A percentile compares a stretch with the other conserved stretches of the same genome.
Evolutionary conservation across 805 yeast genomes (phyloP).

Genomic region (Lachancea fermentati): DNA sequence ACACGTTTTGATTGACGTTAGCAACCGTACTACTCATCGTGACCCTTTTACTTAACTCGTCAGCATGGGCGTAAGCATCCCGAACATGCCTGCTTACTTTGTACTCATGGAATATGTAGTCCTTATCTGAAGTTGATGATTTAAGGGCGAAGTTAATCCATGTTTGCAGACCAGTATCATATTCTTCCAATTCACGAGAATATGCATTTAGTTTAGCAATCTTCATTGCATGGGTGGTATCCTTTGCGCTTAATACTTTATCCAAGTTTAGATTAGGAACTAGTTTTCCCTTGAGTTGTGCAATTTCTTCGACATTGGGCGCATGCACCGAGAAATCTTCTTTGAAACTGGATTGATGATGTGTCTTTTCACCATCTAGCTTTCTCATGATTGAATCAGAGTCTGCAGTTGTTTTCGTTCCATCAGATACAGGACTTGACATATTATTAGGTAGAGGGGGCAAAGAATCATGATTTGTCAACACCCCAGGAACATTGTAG

Average conservation of each 20-base stretch:
- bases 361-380: conserved; percentile 6
- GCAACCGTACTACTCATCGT: conserved; percentile 38
- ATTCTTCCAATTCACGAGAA: conserved; percentile 37
- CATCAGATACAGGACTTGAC: not conserved
- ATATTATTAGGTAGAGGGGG: conserved; percentile 31
- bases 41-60: conserved; percentile 35
- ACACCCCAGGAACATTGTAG: conserved; percentile 33
- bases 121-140: conserved; percentile 29
- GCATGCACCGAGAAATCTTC: conserved; percentile 11
- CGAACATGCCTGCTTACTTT: conserved; percentile 46
- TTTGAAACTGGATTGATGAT: conserved; percentile 3
- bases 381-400: conserved; percentile 9
- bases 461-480: conserved; percentile 21
- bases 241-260: conserved; percentile 33
- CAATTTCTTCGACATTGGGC: conserved; percentile 18
- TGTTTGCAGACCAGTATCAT: conserved; percentile 51
- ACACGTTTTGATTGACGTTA: conserved; percentile 41
- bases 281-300: conserved; percentile 35
- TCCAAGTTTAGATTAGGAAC: conserved; percentile 38
- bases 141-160: conserved; percentile 43
- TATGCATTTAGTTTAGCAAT: conserved; percentile 22
- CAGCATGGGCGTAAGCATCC: conserved; percentile 62
- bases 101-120: conserved; percentile 34
- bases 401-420: conserved; percentile 2
- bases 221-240: conserved; percentile 17